A percentile compares a stretch with the other conserved stretches of the same genome.
These are phyloP conservation scores for Thelonectria blattea DNA, from an alignment of 2,329 filamentous ascomycete species.

Conservation along the genomic window DNA sequence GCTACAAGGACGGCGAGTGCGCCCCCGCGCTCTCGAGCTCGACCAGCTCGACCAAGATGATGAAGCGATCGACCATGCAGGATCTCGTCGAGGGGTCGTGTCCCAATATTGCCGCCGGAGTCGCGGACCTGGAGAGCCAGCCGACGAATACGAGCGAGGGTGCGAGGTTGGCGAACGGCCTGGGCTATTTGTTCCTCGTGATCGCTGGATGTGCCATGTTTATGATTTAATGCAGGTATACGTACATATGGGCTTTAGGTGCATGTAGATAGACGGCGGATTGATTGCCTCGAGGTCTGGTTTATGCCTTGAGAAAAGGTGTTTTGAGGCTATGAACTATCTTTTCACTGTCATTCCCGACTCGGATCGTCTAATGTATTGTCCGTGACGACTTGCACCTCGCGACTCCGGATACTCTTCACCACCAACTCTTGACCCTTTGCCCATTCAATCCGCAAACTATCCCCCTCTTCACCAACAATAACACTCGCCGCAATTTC, in stretches of 20 bases:
- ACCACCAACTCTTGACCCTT: not conserved
- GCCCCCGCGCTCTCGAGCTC: slow-evolving; percentile 13
- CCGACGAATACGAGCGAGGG: slow-evolving; percentile 4
- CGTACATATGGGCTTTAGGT: not conserved
- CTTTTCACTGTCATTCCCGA: too few relatives aligned
- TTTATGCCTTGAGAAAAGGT: not conserved
- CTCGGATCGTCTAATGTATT: too few relatives aligned
- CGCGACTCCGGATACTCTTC: not conserved
- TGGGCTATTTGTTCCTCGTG: not conserved
- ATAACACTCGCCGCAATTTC: not conserved
- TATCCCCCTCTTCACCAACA: slow-evolving; percentile 4
- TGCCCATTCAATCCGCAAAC: not conserved
- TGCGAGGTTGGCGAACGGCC: not conserved
- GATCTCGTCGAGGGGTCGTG: slow-evolving; percentile 33
- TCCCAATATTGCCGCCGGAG: slow-evolving; percentile 21
- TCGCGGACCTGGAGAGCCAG: slow-evolving; percentile 9
- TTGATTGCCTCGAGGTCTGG: not conserved
- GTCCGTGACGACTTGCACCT: not conserved
- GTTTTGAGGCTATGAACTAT: not conserved
- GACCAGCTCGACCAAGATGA: slow-evolving; percentile 9
- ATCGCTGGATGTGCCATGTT: slow-evolving; percentile 1
- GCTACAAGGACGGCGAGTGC: slow-evolving; percentile 30
- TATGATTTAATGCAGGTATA: not conserved
- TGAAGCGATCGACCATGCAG: slow-evolving; percentile 32
- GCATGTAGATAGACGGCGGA: not conserved